Percentiles rank a stretch among this genome's conserved stretches.
phyloP scores from a whole-genome alignment of 2,329 filamentous ascomycete genomes.

The Colletotrichum sp. region DNA sequence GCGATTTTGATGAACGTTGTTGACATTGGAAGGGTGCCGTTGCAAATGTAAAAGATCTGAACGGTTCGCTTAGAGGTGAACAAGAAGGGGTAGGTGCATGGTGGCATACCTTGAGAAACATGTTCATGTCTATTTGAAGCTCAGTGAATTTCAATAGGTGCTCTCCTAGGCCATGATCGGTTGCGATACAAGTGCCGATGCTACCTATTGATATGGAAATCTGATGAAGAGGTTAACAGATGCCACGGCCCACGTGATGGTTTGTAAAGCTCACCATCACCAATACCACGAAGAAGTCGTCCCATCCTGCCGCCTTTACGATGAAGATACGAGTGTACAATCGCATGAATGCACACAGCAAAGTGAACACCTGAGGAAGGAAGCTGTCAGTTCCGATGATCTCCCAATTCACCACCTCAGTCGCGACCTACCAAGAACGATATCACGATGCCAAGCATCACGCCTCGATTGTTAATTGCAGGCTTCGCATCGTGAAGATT shows the following conservation, averaged over 20 bases:
- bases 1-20: conserved; percentile 25
- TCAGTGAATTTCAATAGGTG: background rate
- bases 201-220: conserved; percentile 2
- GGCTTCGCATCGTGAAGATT: conserved; percentile 20
- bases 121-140: background rate
- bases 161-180: background rate
- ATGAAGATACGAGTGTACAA: conserved; percentile 16
- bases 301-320: conserved; percentile 16
- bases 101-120: background rate
- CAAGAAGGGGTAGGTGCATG: no score
- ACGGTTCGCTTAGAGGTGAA: no score
- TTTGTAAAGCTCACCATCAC: conserved; percentile 3
- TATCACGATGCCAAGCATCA: conserved; percentile 19
- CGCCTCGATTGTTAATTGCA: conserved; percentile 8
- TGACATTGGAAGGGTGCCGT: conserved; percentile 20
- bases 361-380: background rate
- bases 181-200: background rate
- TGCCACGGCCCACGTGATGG: background rate
- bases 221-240: background rate
- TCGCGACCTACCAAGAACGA: conserved; percentile 14
- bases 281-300: conserved; percentile 22
- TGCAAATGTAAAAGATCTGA: conserved; percentile 23
- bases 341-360: conserved; percentile 8
- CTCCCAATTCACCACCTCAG: no score
- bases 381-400: background rate